phyloP scores from a whole-genome alignment of 768 basidiomycete species.

The Mycena floridula region DNA sequence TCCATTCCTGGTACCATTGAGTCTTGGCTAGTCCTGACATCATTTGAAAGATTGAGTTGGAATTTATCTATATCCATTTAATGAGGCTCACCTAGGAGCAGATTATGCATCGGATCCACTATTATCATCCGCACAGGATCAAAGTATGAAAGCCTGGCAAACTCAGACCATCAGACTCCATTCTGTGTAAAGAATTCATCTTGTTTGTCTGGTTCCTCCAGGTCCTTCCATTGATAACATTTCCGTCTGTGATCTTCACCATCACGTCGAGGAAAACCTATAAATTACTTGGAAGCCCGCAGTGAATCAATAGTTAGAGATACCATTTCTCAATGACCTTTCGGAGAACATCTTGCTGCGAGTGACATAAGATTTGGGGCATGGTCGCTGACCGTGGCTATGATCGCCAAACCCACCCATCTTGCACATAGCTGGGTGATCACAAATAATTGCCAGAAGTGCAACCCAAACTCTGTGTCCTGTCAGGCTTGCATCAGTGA shows the following conservation, averaged over 20 bases:
- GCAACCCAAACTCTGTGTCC: slow-evolving; percentile 16
- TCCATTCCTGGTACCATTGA: slow-evolving; percentile 18
- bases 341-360: slow-evolving; percentile 10
- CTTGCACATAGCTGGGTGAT: slow-evolving; percentile 23
- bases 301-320: too few relatives aligned
- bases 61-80: too few relatives aligned
- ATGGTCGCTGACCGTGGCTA: slow-evolving; percentile 16
- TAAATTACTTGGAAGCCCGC: too few relatives aligned
- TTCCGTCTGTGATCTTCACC: slow-evolving; percentile 8
- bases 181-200: slow-evolving; percentile 9
- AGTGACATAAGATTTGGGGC: slow-evolving; percentile 17
- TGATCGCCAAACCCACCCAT: slow-evolving; percentile 21
- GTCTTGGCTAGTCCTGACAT: slow-evolving; percentile 17
- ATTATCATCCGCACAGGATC: slow-evolving; percentile 12
- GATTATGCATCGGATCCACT: slow-evolving; percentile 10
- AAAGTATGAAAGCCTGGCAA: slow-evolving; percentile 16
- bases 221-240: slow-evolving; percentile 9
- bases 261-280: slow-evolving; percentile 3
- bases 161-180: slow-evolving; percentile 15
- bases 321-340: slow-evolving; percentile 10
- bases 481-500: too few relatives aligned
- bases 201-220: not conserved
- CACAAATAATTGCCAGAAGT: slow-evolving; percentile 20
- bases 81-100: slow-evolving; percentile 10
- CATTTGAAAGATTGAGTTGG: too few relatives aligned